Base-by-base conservation (phyloP, 2,329 filamentous ascomycete species). In the Aureobasidium sp. region DNA sequence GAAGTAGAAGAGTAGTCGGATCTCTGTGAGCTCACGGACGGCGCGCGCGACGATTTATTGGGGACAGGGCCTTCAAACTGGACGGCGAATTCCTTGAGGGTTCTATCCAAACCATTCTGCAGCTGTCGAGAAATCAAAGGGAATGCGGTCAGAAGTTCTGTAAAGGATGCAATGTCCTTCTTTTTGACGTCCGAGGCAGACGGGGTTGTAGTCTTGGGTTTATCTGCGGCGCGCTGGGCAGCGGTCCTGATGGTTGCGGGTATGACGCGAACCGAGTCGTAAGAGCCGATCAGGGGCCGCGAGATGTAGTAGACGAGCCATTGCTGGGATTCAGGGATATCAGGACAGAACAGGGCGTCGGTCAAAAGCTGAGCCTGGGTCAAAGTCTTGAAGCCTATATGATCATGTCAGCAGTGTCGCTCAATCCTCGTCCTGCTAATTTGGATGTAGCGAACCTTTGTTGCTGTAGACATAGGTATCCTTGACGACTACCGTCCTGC, bases 281-380 rank as follows among this genome's bases (percentile, higher is more conserved):
- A 92, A 0, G 84, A 82, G 27, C 94, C 94, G 22, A 97, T 84
- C 57, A 99, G 78, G 1, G 94, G 94, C 57, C 85, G 87, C 29
- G 93, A 94, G 65, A 99, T 96, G 75, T 92, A 97, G 81, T 97
- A 97, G 64, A 99, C 83, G 47, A 99, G 85, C 91, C 94, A 99
- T 82, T 92, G 90, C 68, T 91, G 88, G 15, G 90, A 87, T 69
- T 97, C 93, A 69, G 90, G 84, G n/a, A 85, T 86, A 70, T 97
- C 90, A 53, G 91, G 87, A 70, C 95, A 96, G 83, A 91, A 97
- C 42, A 96, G 83, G 41, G 84, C 81, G 74, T 99, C 95, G 71
- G 84, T 84, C 62, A 97, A 79, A 37, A 97, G 79, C 71, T 94
- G 91, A 36, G 92, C 90, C 73, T 97, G 94, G 66, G 90, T 91